Conservation (phyloP, 2,329 filamentous ascomycete genomes). For the Lasiodiplodia theobromae region DNA sequence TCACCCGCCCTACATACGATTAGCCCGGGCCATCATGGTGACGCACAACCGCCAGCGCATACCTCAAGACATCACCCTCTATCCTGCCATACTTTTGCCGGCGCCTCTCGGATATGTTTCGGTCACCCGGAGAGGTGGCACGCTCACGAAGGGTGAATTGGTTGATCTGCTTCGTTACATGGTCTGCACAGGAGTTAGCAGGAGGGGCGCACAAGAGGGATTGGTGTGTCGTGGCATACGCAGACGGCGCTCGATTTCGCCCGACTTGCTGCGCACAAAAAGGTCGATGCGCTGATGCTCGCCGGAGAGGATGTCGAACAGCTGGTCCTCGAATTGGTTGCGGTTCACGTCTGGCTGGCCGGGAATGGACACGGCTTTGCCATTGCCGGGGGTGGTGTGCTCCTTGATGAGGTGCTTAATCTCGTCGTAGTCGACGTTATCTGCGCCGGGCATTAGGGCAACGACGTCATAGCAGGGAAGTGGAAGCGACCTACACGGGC, state of each 20-base stretch:
- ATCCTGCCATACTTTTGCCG: constrained; percentile 59
- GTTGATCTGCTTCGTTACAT: constrained; percentile 49
- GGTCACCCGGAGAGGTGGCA: constrained; percentile 9
- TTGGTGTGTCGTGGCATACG: constrained; percentile 55
- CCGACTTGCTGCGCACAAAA: constrained; percentile 80
- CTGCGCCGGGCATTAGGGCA: constrained; percentile 51
- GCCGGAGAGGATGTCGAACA: constrained; percentile 73
- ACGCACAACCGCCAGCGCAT: constrained; percentile 30
- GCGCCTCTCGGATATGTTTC: constrained; percentile 50
- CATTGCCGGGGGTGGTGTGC: constrained; percentile 75
- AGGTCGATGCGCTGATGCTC: constrained; percentile 81
- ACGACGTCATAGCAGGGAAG: constrained; percentile 31
- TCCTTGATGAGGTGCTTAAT: constrained; percentile 85
- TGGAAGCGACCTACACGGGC: constrained; percentile 63
- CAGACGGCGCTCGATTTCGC: constrained; percentile 75
- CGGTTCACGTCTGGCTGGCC: constrained; percentile 66
- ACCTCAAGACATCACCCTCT: constrained; percentile 58
- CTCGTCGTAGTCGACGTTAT: constrained; percentile 89
- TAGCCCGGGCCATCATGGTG: constrained; percentile 31
- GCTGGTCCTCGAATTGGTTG: constrained; percentile 71
- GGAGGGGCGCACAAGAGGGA: constrained; percentile 34
- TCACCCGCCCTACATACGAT: constrained; percentile 63
- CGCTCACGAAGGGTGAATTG: constrained; percentile 38
- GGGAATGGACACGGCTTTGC: constrained; percentile 75
- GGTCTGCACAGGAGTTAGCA: constrained; percentile 34